Conservation (phyloP, 2,329 filamentous ascomycete species). For the Aspergillus sp. region DNA sequence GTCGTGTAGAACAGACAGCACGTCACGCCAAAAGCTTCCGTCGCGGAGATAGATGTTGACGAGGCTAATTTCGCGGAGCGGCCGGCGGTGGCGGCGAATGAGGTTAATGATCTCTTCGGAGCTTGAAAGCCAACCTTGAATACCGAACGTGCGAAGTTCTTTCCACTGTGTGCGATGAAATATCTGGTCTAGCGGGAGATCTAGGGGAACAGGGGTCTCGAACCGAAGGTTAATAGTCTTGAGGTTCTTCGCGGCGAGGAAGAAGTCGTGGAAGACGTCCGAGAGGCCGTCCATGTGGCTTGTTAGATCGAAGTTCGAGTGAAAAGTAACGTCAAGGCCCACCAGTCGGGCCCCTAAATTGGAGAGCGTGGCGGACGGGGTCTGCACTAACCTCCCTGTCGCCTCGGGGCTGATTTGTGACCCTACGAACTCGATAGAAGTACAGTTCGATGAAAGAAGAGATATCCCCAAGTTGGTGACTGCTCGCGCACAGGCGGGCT, state of each 20-base stretch:
- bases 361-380: conserved; percentile 53
- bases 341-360: conserved; percentile 61
- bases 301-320: conserved; percentile 61
- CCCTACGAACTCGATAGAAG: conserved; percentile 64
- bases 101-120: conserved; percentile 65
- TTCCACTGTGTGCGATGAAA: conserved; percentile 68
- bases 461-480: conserved; percentile 63
- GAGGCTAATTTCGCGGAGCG: conserved; percentile 63
- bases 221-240: conserved; percentile 69
- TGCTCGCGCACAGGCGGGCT: conserved; percentile 65
- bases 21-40: conserved; percentile 64
- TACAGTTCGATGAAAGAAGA: conserved; percentile 59
- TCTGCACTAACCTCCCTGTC: conserved; percentile 55
- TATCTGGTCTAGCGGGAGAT: conserved; percentile 61
- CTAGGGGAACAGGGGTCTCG: conserved; percentile 60
- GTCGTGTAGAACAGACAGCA: conserved; percentile 60
- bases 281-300: conserved; percentile 63
- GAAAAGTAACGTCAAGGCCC: conserved; percentile 67
- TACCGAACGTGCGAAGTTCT: conserved; percentile 65
- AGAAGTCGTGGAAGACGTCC: conserved; percentile 60
- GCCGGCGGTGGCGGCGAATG: conserved; percentile 59
- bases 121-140: conserved; percentile 67
- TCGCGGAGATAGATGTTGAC: conserved; percentile 65
- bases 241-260: conserved; percentile 63
- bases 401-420: conserved; percentile 67